Percentiles rank a stretch among this genome's conserved stretches.
These are phyloP conservation scores for Termitomyces bulborhizus DNA, from an alignment of 768 basidiomycete species.

Conservation along the genomic window DNA sequence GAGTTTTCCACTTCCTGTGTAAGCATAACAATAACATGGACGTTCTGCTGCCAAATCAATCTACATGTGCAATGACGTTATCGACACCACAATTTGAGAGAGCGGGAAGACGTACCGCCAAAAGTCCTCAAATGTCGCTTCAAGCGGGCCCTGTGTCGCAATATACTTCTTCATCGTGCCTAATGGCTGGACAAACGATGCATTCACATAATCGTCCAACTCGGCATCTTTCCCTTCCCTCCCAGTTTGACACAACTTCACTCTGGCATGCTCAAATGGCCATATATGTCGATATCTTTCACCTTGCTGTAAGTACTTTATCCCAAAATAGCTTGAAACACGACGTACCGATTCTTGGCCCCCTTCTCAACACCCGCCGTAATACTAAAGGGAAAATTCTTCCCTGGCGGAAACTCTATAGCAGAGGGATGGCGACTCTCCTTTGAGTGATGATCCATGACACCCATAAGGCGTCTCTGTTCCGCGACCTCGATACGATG, in stretches of 20 bases:
- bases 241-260: slow-evolving; percentile 47
- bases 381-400: slow-evolving; percentile 79
- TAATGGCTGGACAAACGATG: slow-evolving; percentile 85
- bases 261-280: slow-evolving; percentile 95
- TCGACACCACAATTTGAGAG: too few species aligned
- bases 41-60: slow-evolving; percentile 90
- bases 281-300: slow-evolving; percentile 90
- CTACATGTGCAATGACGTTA: slow-evolving; percentile 25
- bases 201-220: slow-evolving; percentile 84
- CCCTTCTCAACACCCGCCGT: slow-evolving; percentile 96
- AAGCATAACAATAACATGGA: slow-evolving; percentile 95
- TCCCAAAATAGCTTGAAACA: background rate
- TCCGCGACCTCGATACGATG: slow-evolving; percentile 90
- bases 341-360: slow-evolving; percentile 74
- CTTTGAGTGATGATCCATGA: slow-evolving; percentile 85
- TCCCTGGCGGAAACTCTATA: slow-evolving; percentile 1
- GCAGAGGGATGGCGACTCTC: slow-evolving; percentile 35
- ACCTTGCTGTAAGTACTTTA: background rate
- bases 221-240: slow-evolving; percentile 19
- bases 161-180: slow-evolving; percentile 83
- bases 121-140: slow-evolving; percentile 86
- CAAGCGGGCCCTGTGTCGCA: slow-evolving; percentile 92
- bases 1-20: slow-evolving; percentile 88
- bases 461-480: slow-evolving; percentile 79
- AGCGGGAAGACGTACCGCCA: slow-evolving; percentile 66